Base-by-base conservation (phyloP, 2,329 filamentous ascomycete species). In the Sporothrix euskadiensis region DNA sequence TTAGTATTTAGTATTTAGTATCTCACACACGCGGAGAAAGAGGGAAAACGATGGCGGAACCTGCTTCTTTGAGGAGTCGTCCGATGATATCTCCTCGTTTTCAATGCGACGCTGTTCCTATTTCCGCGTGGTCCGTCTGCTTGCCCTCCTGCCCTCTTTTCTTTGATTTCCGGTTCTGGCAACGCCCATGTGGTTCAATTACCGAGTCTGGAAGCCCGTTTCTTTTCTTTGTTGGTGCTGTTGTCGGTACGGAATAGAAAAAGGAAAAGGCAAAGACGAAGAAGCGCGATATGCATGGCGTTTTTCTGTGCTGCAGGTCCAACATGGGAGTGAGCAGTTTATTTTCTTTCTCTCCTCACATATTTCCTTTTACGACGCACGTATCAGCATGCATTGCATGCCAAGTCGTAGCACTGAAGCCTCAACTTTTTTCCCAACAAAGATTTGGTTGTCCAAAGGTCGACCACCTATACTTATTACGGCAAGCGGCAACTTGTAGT, bases 261-360 rank as follows among this genome's bases (percentile, higher is more conserved):
- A 56, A 56, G 52, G 22, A 54, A 54, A 22, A 56, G 30, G 52
- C 4, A 56, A 47, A 12, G 26, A 56, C 22, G 52, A 56, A 26
- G 52, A 56, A 56, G 52, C 52, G 22, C 52, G 52, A 56, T 56
- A 56, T 56, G 52, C 52, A 56, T 56, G 52, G 52, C 52, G 52
- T 56, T 7, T 56, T 56, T 56, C 52, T 56, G 52, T 56, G 52
- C 52, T 56, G 52, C 52, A 56, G 52, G 52, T 56, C 9, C 57
- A 39, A 41, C 30, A 8, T 8, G 16, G 16, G 14, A 63, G 59
- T 63, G 59, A 63, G 59, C 35, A 63, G 59, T 26, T 63, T 41
- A 39, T 63, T 41, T 41, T 32, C 10, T 4, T 30, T 8, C 7
- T 61, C 32, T 39, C 22, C 26, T 19, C 26, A 1, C 35, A 16